These are phyloP conservation scores for Lyophyllum atratum DNA, from an alignment of 768 basidiomycete species.

Conservation along the genomic window DNA sequence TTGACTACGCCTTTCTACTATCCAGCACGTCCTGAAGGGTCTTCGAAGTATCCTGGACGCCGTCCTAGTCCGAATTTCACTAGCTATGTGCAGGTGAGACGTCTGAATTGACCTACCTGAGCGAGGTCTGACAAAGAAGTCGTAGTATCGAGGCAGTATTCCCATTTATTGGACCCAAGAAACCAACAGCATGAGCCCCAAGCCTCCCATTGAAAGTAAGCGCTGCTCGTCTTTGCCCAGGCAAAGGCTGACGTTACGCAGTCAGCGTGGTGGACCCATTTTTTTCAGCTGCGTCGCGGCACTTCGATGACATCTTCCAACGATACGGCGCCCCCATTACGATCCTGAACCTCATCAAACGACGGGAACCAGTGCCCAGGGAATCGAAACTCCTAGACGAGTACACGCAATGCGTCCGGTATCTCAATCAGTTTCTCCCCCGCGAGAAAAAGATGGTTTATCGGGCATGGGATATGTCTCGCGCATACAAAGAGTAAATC, in stretches of 20 bases:
- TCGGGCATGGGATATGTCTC: slow-evolving; percentile 94
- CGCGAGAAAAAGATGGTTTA: slow-evolving; percentile 85
- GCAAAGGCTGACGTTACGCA: slow-evolving; percentile 30
- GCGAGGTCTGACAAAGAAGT: not conserved
- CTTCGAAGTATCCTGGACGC: slow-evolving; percentile 37
- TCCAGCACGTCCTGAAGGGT: slow-evolving; percentile 45
- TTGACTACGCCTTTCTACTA: slow-evolving; percentile 88
- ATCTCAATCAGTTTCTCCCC: slow-evolving; percentile 95
- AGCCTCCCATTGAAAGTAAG: slow-evolving; percentile 95
- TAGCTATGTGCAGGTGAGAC: slow-evolving; percentile 83
- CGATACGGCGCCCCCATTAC: slow-evolving; percentile 90
- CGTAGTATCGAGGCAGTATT: slow-evolving; percentile 89
- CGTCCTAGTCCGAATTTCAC: slow-evolving; percentile 86
- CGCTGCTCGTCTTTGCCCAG: slow-evolving; percentile 5
- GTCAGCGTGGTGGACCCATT: slow-evolving; percentile 95
- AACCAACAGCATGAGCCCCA: slow-evolving; percentile 83
- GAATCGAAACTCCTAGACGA: slow-evolving; percentile 91
- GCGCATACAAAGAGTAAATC: slow-evolving; percentile 88
- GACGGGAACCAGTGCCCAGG: slow-evolving; percentile 72
- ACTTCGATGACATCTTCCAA: slow-evolving; percentile 89
- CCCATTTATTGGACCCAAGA: slow-evolving; percentile 98
- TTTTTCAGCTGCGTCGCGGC: slow-evolving; percentile 88
- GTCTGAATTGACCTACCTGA: not conserved
- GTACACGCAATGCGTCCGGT: slow-evolving; percentile 89
- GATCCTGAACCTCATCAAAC: slow-evolving; percentile 94